A percentile compares a stretch with the other conserved stretches of the same genome.
These are phyloP conservation scores for Crepidotus variabilis DNA, from an alignment of 768 basidiomycete species.

Conservation along the genomic window DNA sequence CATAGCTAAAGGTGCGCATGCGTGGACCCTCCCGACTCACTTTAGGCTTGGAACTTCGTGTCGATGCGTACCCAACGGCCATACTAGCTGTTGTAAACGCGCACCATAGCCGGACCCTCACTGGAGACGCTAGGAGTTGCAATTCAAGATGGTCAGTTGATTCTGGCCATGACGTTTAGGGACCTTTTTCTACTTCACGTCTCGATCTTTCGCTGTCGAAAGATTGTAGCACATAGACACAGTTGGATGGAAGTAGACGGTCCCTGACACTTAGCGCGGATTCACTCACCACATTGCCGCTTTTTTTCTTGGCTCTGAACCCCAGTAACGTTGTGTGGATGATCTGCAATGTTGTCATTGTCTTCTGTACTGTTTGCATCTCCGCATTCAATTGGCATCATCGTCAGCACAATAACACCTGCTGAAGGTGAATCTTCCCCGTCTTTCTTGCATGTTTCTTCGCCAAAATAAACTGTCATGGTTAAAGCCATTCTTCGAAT, in stretches of 20 bases:
- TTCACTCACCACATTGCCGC: too few species aligned
- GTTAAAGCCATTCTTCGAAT: slow-evolving; percentile 33
- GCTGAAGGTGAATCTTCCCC: slow-evolving; percentile 39
- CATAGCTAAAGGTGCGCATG: background rate
- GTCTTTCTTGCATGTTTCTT: slow-evolving; percentile 14
- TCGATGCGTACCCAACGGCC: slow-evolving; percentile 71
- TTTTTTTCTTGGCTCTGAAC: background rate
- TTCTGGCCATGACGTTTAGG: background rate
- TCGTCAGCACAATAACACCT: slow-evolving; percentile 59
- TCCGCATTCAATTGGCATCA: slow-evolving; percentile 20
- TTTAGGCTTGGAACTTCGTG: slow-evolving; percentile 50
- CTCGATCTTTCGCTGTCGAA: background rate
- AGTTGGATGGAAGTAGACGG: too few species aligned
- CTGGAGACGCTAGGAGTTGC: background rate
- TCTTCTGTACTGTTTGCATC: slow-evolving; percentile 4
- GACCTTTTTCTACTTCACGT: background rate
- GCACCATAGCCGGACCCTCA: slow-evolving; percentile 70
- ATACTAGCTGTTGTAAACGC: slow-evolving; percentile 82
- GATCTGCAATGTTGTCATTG: slow-evolving; percentile 4
- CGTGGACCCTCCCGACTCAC: slow-evolving; percentile 30
- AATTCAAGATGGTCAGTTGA: background rate
- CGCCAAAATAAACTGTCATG: slow-evolving; percentile 12
- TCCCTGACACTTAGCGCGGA: too few species aligned
- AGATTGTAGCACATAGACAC: too few species aligned
- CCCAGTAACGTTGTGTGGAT: background rate